These are phyloP conservation scores for Herpetospermum pedunculosum DNA, from an alignment of 306 rosid genomes.

Conservation along the genomic window DNA sequence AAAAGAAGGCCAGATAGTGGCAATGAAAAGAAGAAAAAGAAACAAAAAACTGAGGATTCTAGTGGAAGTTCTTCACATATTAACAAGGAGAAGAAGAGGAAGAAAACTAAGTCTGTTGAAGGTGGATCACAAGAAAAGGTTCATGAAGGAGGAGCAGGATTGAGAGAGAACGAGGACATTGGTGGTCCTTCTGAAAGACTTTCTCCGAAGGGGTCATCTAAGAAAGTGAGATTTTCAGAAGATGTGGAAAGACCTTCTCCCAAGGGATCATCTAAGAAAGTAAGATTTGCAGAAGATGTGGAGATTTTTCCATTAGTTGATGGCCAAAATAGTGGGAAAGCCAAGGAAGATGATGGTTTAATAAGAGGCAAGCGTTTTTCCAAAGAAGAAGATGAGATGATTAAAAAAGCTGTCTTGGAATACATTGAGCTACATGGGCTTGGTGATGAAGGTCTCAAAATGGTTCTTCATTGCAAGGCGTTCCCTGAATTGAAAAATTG, in stretches of 20 bases:
- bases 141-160: slow-evolving; percentile 8
- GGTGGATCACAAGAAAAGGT: neutral
- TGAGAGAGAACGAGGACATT: neutral
- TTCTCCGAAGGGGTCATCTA: slow-evolving; percentile 14
- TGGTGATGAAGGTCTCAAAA: slow-evolving; percentile 54
- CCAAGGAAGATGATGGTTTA: slow-evolving; percentile 4
- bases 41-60: neutral
- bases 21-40: neutral
- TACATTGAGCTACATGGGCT: slow-evolving; percentile 37
- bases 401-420: slow-evolving; percentile 33
- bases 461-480: slow-evolving; percentile 24
- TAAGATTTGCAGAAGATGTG: slow-evolving; percentile 49
- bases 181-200: slow-evolving; percentile 1
- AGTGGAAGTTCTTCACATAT: neutral
- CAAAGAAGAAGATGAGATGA: slow-evolving; percentile 50
- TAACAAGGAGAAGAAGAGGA: slow-evolving; percentile 14
- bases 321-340: slow-evolving; percentile 2
- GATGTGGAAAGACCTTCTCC: slow-evolving; percentile 27
- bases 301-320: slow-evolving; percentile 24
- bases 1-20: neutral
- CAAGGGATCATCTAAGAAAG: slow-evolving; percentile 25
- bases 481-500: slow-evolving; percentile 30
- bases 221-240: slow-evolving; percentile 55
- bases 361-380: slow-evolving; percentile 51
- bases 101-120: slow-evolving; percentile 12